Evolutionary conservation across 148 eudicot genomes (phyloP).

Genomic region (Simmondsia chinensis): DNA sequence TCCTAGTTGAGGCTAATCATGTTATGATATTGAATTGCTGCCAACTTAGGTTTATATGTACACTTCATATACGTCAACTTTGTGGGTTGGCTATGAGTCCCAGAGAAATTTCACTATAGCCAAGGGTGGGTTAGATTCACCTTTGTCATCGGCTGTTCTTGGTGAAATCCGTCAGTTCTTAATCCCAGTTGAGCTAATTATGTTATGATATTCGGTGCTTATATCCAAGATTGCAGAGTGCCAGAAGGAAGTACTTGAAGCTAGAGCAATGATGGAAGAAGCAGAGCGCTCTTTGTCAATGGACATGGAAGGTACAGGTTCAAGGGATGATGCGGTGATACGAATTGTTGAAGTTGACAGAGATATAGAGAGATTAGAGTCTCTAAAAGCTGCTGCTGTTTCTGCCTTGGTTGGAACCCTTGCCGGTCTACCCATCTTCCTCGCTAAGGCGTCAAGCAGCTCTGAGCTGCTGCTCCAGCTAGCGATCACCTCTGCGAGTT

Average conservation of each 20-base stretch:
- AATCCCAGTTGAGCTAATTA: too few relatives aligned
- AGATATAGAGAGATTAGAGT: constrained; percentile 65
- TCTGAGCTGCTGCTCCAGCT: constrained; percentile 51
- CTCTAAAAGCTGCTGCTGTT: constrained; percentile 66
- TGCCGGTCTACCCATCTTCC: constrained; percentile 59
- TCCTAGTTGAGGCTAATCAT: too few relatives aligned
- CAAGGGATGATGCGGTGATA: background rate
- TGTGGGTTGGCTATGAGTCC: too few relatives aligned
- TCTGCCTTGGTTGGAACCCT: constrained; percentile 67
- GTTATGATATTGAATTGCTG: too few relatives aligned
- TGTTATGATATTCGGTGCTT: too few relatives aligned
- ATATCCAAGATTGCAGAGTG: constrained; percentile 84
- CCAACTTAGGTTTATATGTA: too few relatives aligned
- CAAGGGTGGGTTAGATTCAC: too few relatives aligned
- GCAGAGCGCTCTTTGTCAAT: constrained; percentile 55
- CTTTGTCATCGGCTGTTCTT: too few relatives aligned
- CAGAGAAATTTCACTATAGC: too few relatives aligned
- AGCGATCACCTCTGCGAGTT: constrained; percentile 53
- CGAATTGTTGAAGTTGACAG: constrained; percentile 11
- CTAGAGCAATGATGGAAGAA: constrained; percentile 71
- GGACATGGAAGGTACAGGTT: constrained; percentile 5
- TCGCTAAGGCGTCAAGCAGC: constrained; percentile 25
- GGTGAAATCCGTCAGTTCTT: too few relatives aligned
- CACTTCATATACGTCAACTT: too few relatives aligned
- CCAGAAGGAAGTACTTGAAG: constrained; percentile 69